A percentile compares a stretch with the other conserved stretches of the same genome.
Conservation (phyloP, 2,329 filamentous ascomycete species). For the Penicillium digitatum region DNA sequence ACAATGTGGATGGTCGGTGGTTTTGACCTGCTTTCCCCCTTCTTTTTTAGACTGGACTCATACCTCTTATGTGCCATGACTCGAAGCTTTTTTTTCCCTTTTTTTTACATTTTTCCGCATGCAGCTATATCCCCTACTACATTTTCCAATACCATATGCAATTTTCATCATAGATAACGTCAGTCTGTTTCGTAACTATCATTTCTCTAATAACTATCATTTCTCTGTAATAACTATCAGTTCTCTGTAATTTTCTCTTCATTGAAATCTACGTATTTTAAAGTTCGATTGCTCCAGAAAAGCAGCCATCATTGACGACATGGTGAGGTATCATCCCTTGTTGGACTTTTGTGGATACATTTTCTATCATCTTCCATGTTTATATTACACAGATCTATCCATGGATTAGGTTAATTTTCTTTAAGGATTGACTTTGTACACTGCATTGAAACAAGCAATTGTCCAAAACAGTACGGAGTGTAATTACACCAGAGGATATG, state of each 20-base stretch:
- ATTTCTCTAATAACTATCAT: no score
- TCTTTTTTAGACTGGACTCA: constrained; percentile 7
- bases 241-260: constrained; percentile 1
- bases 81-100: not conserved
- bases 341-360: not conserved
- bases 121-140: constrained; percentile 9
- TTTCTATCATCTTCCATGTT: not conserved
- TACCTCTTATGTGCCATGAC: constrained; percentile 7
- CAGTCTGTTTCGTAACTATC: no score
- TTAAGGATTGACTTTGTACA: not conserved
- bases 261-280: not conserved
- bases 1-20: constrained; percentile 14
- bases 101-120: constrained; percentile 6
- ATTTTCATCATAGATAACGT: constrained; percentile 1
- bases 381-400: not conserved
- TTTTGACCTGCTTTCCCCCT: constrained; percentile 5
- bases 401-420: not conserved
- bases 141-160: constrained; percentile 9
- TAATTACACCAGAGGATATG: not conserved
- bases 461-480: not conserved
- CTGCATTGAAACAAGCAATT: not conserved
- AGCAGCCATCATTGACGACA: constrained; percentile 4
- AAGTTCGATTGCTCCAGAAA: not conserved
- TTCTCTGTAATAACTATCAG: no score
- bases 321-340: not conserved